phyloP scores from a whole-genome alignment of 1,284 basidiomycete genomes.

The Entoloma clypeatum region DNA sequence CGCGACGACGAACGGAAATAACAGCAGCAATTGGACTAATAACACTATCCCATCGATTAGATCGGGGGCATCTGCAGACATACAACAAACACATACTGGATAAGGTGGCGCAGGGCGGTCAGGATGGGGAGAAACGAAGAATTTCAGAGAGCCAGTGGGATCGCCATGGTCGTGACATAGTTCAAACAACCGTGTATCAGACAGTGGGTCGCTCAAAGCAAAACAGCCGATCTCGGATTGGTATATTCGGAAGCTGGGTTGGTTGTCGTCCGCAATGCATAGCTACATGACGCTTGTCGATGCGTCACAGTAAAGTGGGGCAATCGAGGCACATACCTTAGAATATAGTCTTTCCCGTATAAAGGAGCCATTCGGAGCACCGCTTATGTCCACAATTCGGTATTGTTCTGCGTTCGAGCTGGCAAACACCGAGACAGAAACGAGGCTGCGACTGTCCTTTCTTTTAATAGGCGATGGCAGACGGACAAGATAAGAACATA shows the following conservation, averaged over 20 bases:
- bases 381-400: conserved; percentile 42
- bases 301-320: background rate
- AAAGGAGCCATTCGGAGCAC: conserved; percentile 37
- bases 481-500: background rate
- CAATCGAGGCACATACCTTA: conserved; percentile 29
- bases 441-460: conserved; percentile 25
- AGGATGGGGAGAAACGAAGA: conserved; percentile 54
- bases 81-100: conserved; percentile 15
- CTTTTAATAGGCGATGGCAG: background rate
- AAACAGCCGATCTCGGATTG: conserved; percentile 69
- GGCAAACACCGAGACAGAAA: conserved; percentile 37
- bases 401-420: conserved; percentile 45
- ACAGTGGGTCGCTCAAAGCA: conserved; percentile 57
- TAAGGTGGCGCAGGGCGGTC: conserved; percentile 31
- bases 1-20: too few species aligned
- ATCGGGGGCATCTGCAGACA: too few species aligned
- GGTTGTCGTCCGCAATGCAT: conserved; percentile 70
- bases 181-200: conserved; percentile 55
- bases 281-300: conserved; percentile 40
- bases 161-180: conserved; percentile 63
- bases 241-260: conserved; percentile 61
- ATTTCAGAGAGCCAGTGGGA: conserved; percentile 63
- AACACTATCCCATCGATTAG: too few species aligned
- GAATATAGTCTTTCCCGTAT: conserved; percentile 42
- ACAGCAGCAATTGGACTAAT: too few species aligned